phyloP scores from a whole-genome alignment of 768 basidiomycete genomes.

The Russula compacta region DNA sequence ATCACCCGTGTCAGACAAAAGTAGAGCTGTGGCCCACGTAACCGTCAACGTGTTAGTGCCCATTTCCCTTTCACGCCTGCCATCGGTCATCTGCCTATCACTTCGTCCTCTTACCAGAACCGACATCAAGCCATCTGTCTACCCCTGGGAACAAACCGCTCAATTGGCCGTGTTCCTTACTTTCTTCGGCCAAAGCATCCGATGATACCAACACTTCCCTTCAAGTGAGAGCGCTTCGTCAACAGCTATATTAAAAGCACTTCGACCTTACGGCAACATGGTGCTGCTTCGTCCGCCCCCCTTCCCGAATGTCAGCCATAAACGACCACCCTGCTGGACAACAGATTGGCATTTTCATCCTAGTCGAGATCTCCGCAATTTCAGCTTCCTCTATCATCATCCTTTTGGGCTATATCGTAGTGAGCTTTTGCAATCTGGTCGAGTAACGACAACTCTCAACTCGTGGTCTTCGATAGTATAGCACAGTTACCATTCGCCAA shows the following conservation, averaged over 20 bases:
- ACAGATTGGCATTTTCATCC: conserved; percentile 23
- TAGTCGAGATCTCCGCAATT: conserved; percentile 22
- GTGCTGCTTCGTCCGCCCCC: neutral
- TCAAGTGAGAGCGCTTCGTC: too few species aligned
- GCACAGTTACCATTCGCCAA: conserved; percentile 16
- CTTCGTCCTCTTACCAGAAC: too few species aligned
- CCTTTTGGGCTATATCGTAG: conserved; percentile 22
- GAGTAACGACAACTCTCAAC: neutral
- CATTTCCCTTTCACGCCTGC: too few species aligned
- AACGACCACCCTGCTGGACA: conserved; percentile 14
- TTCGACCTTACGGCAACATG: neutral
- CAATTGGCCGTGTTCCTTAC: too few species aligned
- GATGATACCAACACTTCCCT: too few species aligned
- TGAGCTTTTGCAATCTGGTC: conserved; percentile 8
- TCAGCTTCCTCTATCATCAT: conserved; percentile 21
- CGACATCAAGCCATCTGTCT: too few species aligned
- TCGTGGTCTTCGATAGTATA: conserved; percentile 13
- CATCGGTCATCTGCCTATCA: too few species aligned
- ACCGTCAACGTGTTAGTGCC: too few species aligned
- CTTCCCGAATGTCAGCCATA: neutral
- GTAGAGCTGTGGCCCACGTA: too few species aligned
- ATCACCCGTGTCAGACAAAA: too few species aligned
- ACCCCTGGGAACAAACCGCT: too few species aligned
- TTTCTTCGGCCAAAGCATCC: too few species aligned
- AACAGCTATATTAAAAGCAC: neutral